Conservation (phyloP, 441 rosid genomes). For the Codiaeum variegatum region DNA sequence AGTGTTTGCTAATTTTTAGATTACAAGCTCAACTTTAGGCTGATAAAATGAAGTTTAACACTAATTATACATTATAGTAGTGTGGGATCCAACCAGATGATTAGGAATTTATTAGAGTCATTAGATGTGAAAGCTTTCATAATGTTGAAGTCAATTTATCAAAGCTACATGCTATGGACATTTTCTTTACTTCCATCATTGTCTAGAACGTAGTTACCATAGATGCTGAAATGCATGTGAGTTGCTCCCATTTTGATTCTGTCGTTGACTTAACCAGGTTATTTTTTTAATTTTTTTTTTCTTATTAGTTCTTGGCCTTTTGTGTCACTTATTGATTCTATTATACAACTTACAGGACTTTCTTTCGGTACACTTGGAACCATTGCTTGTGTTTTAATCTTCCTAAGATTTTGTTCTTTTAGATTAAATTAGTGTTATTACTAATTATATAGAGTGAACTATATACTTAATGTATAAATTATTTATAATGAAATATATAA, state of each 20-base stretch:
- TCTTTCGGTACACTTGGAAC: slow-evolving; percentile 71
- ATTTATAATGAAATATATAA: too few relatives aligned
- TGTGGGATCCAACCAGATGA: neutral
- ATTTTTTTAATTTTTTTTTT: too few relatives aligned
- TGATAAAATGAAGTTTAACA: neutral
- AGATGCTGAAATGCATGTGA: too few relatives aligned
- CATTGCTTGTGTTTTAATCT: slow-evolving; percentile 68
- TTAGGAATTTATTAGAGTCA: neutral
- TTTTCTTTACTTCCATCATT: neutral
- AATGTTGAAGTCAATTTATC: neutral
- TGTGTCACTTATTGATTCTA: neutral
- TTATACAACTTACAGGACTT: slow-evolving; percentile 46
- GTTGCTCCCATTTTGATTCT: too few relatives aligned
- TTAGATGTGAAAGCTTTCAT: neutral
- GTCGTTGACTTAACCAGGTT: too few relatives aligned
- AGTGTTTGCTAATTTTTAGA: neutral
- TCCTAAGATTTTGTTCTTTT: too few relatives aligned
- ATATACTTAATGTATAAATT: too few relatives aligned
- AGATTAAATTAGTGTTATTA: too few relatives aligned
- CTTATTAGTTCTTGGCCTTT: slow-evolving; percentile 1
- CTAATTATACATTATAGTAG: neutral
- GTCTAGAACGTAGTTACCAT: neutral
- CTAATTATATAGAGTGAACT: too few relatives aligned
- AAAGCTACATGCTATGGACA: neutral
- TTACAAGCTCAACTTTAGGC: neutral